Evolutionary conservation across 495 filamentous ascomycete genomes (phyloP).

Genomic region (Hyaloscypha variabilis): DNA sequence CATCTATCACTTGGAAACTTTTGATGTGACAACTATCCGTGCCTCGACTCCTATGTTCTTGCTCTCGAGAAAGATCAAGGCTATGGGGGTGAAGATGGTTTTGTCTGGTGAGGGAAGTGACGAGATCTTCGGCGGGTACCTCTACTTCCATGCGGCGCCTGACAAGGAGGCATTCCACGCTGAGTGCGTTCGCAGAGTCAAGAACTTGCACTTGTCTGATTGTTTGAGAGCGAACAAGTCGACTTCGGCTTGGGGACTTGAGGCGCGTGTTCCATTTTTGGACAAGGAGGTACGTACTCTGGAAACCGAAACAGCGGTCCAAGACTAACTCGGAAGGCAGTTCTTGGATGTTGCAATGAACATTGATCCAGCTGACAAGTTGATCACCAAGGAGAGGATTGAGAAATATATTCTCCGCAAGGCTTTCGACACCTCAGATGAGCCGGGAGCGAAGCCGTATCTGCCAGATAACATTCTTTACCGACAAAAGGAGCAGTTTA

Average conservation of each 20-base stretch:
- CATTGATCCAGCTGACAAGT: slow-evolving; percentile 91
- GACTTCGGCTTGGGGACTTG: slow-evolving; percentile 96
- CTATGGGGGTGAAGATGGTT: slow-evolving; percentile 99
- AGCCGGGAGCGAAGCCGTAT: slow-evolving; percentile 78
- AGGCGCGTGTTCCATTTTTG: slow-evolving; percentile 96
- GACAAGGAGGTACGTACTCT: slow-evolving; percentile 71
- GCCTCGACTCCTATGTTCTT: slow-evolving; percentile 99
- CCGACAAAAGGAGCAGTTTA: slow-evolving; percentile 99
- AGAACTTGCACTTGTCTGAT: slow-evolving; percentile 94
- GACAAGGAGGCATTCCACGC: slow-evolving; percentile 89
- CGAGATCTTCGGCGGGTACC: slow-evolving; percentile 97
- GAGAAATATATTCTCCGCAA: slow-evolving; percentile 98
- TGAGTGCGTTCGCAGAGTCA: slow-evolving; percentile 88
- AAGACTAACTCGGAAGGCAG: slow-evolving; percentile 39
- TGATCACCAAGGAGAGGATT: slow-evolving; percentile 87
- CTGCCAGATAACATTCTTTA: slow-evolving; percentile 93
- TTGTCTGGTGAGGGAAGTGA: slow-evolving; percentile 94
- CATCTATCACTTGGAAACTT: slow-evolving; percentile 96
- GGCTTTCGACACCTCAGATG: slow-evolving; percentile 90
- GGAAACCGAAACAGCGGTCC: background rate
- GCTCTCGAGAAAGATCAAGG: slow-evolving; percentile 97
- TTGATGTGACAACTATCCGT: slow-evolving; percentile 97
- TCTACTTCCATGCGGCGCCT: slow-evolving; percentile 96
- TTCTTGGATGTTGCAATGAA: slow-evolving; percentile 92
- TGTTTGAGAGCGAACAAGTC: slow-evolving; percentile 99